Base-by-base conservation (phyloP, 176 grass and related monocot species). In the Oryza glumipatula region DNA sequence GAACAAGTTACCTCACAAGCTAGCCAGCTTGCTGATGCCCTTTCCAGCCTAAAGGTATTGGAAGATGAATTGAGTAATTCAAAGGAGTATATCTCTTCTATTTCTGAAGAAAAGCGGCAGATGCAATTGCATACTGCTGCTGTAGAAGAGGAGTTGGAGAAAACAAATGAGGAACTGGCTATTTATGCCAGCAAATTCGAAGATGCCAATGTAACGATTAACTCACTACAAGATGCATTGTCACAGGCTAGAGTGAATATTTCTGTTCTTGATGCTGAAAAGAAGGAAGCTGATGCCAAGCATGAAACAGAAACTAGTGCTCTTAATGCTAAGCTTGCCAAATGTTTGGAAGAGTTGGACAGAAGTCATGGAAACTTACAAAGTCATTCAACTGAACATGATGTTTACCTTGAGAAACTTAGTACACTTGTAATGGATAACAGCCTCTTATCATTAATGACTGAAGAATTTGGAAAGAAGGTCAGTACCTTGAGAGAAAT, bases 61-160 rank as follows among this genome's bases (percentile, higher is more conserved):
- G 91, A 96, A 81, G 88, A 86, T 78, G 88, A 95, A 67, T 52
- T 94, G 68, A 82, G 70, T 83, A 91, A 89, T 83, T 54, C 82
- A 54, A 92, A 89, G 83, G 88, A 91, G 24, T 77, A 81, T 73
- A 82, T 89, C 86, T 96, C 86, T 91, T 94, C 73, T 80, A 85
- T 74, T 91, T 82, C 81, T 82, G 88, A 94, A 67, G 96, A 99
- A 82, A 94, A 92, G 79, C 76, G 26, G 56, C 87, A 83, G 81
- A 78, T 96, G 36, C 88, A 92, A 72, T 69, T 73, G 81, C 78
- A 80, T 58, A 80, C 67, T 80, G 45, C 73, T 83, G 83, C 80
- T 92, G 46, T 89, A 80, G 85, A 95, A 71, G 85, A 88, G 78
- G 93, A 96, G 68, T 90, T 99, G 77, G 88, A 92, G 86, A 96